Conservation (phyloP, 768 basidiomycete species). For the Pisolithus albus region DNA sequence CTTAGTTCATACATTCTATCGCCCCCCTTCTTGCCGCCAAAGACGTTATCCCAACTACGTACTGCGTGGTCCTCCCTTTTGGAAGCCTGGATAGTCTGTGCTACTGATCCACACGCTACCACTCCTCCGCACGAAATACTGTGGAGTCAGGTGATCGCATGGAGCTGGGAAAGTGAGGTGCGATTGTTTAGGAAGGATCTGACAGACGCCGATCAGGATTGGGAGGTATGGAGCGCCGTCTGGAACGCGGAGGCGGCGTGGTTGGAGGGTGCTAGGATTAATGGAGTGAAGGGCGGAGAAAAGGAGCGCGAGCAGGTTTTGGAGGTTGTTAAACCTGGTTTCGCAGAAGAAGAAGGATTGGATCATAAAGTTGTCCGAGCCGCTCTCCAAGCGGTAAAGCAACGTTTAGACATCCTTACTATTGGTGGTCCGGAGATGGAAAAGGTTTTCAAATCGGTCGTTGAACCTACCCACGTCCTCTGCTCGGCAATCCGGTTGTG, state of each 20-base stretch:
- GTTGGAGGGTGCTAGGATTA: constrained; percentile 72
- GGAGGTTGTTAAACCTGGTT: constrained; percentile 36
- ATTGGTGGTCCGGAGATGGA: neutral
- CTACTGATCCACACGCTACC: constrained; percentile 85
- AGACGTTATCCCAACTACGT: constrained; percentile 24
- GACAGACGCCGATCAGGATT: constrained; percentile 19
- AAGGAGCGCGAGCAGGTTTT: constrained; percentile 44
- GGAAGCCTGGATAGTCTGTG: constrained; percentile 72
- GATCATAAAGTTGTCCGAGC: constrained; percentile 32
- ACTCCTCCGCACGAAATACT: constrained; percentile 80
- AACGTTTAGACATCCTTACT: constrained; percentile 15
- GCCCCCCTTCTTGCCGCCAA: constrained; percentile 7
- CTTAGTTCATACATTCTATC: constrained; percentile 44
- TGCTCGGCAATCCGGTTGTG: constrained; percentile 53
- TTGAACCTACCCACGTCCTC: constrained; percentile 31
- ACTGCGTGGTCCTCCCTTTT: constrained; percentile 54
- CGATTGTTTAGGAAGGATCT: constrained; percentile 34
- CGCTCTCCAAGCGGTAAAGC: constrained; percentile 30
- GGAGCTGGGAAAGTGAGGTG: constrained; percentile 65
- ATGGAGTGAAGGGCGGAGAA: constrained; percentile 61
- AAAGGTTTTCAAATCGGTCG: constrained; percentile 20
- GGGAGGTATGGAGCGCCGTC: constrained; percentile 27
- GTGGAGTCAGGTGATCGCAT: constrained; percentile 82
- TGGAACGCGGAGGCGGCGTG: constrained; percentile 50
- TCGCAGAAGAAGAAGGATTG: constrained; percentile 17